phyloP scores from a whole-genome alignment of 1,139 yeast genomes.

The Zygotorulaspora mrakii region DNA sequence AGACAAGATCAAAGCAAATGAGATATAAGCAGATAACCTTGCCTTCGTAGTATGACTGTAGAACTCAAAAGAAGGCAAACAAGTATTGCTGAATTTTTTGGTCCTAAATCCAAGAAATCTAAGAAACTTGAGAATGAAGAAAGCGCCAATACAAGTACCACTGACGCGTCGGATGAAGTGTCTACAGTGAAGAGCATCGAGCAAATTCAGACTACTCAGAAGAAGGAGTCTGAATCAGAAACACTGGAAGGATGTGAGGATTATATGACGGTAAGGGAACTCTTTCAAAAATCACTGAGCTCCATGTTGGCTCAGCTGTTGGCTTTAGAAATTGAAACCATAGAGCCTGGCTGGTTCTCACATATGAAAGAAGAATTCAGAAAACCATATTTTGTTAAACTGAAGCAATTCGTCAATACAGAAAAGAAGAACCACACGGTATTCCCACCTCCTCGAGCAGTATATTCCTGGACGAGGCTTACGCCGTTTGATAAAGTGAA shows the following conservation, averaged over 20 bases:
- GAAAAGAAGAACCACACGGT: conserved; percentile 38
- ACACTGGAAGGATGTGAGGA: neutral
- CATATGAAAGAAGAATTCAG: conserved; percentile 67
- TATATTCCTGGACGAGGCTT: conserved; percentile 90
- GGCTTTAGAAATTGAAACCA: conserved; percentile 60
- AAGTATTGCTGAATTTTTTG: conserved; percentile 25
- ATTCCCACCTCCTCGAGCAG: conserved; percentile 72
- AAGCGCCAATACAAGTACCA: conserved; percentile 1
- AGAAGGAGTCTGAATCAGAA: neutral
- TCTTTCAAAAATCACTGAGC: conserved; percentile 54
- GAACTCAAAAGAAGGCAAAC: conserved; percentile 19
- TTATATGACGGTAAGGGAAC: conserved; percentile 12
- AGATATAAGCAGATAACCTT: too few relatives aligned
- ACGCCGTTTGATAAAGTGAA: conserved; percentile 75
- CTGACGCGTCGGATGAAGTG: conserved; percentile 11
- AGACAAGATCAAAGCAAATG: too few relatives aligned
- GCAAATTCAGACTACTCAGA: neutral
- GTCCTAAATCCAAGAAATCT: conserved; percentile 4
- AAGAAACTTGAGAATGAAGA: conserved; percentile 12
- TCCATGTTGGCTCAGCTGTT: conserved; percentile 53
- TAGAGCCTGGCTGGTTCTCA: conserved; percentile 78
- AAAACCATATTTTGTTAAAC: conserved; percentile 76
- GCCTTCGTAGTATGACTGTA: conserved; percentile 8
- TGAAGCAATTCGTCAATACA: conserved; percentile 44
- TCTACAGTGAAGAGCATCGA: conserved; percentile 1